Base-by-base conservation (phyloP, 768 basidiomycete genomes). In the Trametes cinnabarina region DNA sequence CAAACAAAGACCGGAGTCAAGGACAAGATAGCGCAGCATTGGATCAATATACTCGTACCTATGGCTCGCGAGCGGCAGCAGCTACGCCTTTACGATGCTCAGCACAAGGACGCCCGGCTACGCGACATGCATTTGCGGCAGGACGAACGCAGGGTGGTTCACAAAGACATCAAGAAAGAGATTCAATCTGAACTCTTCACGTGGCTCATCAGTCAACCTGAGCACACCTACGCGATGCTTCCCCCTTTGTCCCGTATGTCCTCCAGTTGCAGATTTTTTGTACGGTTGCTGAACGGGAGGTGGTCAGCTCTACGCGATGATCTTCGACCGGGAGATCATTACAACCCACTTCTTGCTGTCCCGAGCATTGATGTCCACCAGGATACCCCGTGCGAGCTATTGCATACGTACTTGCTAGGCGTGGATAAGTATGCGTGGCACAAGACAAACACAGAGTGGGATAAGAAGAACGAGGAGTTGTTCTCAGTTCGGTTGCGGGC, bases 381-480 rank as follows among this genome's bases (percentile, higher is more conserved):
- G 5, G 70, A 72, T 46, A 65, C 67, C 0, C 68, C 77, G 2
- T 67, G 77, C 8, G 78, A 81, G 65, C 65, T 79, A 7, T 71
- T 81, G 1, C 79, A 81, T 55, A 77, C 76, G 1, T 68, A 76
- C 28, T 66, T 79, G 1, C 71, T 80, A 15, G 78, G 79, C 0
- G 53, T 75, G 28, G 68, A 72, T 26, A 80, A 79, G 58, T 80
- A 79, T 63, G 30, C 70, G 0, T 81, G 77, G 79, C 71, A 75
- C 58, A 55, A 56, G 7, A 65, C 70, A 0, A 68, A 74, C 48
- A 71, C 68, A 5, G n/a, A 55, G 3, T 76, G 73, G 74, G 71
- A 62, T 7, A 51, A 60, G 2, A 55, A 49, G 4, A 58, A 72
- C 23, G 64, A 74, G 43, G 57, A 61, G 7, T 47, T 65, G 0